phyloP scores from a whole-genome alignment of 2,329 filamentous ascomycete genomes.

The Fusarium begoniae region DNA sequence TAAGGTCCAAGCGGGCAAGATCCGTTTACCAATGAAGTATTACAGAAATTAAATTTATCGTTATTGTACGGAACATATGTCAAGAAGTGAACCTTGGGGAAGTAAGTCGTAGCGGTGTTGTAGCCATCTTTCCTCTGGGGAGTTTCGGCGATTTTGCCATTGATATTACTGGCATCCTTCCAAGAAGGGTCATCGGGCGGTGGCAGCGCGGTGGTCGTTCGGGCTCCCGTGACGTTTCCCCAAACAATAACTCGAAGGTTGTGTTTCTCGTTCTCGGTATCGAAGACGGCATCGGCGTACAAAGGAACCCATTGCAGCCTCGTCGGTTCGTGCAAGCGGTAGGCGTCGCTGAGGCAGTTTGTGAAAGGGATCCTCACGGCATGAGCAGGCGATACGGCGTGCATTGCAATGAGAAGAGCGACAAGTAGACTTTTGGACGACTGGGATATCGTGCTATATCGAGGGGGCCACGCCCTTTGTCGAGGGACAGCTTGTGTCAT shows the following conservation, averaged over 20 bases:
- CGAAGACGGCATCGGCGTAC: constrained; percentile 78
- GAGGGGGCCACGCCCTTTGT: constrained; percentile 26
- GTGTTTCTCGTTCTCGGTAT: constrained; percentile 67
- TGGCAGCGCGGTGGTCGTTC: constrained; percentile 66
- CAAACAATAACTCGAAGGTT: constrained; percentile 82
- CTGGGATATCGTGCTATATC: constrained; percentile 24
- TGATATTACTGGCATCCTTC: constrained; percentile 66
- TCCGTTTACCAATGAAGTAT: constrained; percentile 64
- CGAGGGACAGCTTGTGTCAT: constrained; percentile 26
- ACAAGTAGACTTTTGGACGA: constrained; percentile 46
- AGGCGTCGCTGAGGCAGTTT: constrained; percentile 79
- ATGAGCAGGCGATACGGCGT: constrained; percentile 54
- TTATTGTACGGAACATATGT: constrained; percentile 76
- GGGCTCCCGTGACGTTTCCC: constrained; percentile 87
- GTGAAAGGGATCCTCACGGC: constrained; percentile 80
- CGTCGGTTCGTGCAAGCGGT: constrained; percentile 63
- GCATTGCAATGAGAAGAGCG: constrained; percentile 49
- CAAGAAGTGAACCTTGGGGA: constrained; percentile 76
- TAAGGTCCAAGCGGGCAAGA: constrained; percentile 79
- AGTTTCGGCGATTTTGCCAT: constrained; percentile 80
- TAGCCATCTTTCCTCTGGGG: constrained; percentile 54
- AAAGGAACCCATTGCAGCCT: constrained; percentile 83
- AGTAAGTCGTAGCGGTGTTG: constrained; percentile 76
- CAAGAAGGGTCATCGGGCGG: constrained; percentile 66
- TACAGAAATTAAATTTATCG: constrained; percentile 70